Evolutionary conservation across 2,329 filamentous ascomycete genomes (phyloP), one percentile per base, ranked within the genome.

Genomic region (Alternaria longipes): DNA sequence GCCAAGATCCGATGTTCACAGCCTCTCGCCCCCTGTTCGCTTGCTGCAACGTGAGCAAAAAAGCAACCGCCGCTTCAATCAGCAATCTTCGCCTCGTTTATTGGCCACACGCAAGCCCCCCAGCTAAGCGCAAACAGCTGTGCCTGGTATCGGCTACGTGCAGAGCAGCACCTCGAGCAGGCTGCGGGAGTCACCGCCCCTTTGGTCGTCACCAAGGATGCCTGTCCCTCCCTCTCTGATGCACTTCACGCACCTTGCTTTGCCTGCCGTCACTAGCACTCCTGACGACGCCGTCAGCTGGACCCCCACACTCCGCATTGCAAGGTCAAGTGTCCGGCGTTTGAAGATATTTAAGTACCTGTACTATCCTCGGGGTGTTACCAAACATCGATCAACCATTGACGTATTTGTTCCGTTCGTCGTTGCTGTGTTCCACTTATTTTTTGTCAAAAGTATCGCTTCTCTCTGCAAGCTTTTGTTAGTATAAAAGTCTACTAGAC

Each of bases 271-370:
- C 57, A 67, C 72, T 70, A 71, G 71, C 66, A 68, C 70, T 67
- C 65, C 65, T 72, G 63, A 71, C 68, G 60, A 66, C 65, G 64
- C 64, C 67, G 74, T 79, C 76, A 79, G 75, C 76, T 77, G 76
- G 63, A 78, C 76, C 76, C 76, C 76, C 76, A 79, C 75, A 73
- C 74, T 54, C 59, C 55, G 56, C 65, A 68, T 67, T 64, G 62
- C 66, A 55, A 58, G 62, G 56, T 57, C 54, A 53, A 57, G 57
- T 53, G 58, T 68, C 71, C 70, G 64, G 65, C 67, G 51, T 71
- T 65, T 68, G 63, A 53, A 38, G 74, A 63, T 77, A 77, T 77
- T 77, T 78, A 79, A 79, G 74, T 73, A 73, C 64, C 70, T 65
- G 65, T 60, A 70, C 69, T 66, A 71, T 74, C 69, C 73, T 70